phyloP scores from a whole-genome alignment of 2,329 filamentous ascomycete genomes.

The Neurospora sp. region DNA sequence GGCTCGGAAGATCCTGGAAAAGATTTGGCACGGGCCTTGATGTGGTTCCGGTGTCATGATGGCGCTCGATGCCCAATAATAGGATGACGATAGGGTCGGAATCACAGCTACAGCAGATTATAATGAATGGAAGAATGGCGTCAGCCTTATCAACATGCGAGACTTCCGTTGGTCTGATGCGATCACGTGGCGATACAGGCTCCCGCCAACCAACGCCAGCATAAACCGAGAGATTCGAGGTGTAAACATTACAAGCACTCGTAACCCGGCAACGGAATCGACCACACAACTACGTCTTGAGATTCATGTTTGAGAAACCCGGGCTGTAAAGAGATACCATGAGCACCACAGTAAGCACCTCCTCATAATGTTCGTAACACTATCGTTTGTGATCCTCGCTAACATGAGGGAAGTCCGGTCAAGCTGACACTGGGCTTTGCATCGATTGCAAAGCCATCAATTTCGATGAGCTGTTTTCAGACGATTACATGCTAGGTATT shows the following conservation, averaged over 20 bases:
- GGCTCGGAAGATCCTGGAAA: background rate
- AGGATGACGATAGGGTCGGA: background rate
- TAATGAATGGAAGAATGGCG: background rate
- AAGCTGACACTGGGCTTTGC: background rate
- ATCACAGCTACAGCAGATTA: background rate
- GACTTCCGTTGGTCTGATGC: background rate
- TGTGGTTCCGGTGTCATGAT: background rate
- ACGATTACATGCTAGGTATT: accelerated
- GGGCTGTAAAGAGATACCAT: background rate
- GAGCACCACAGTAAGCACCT: background rate
- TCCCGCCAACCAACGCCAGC: background rate
- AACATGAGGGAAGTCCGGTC: background rate
- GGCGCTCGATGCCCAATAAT: background rate
- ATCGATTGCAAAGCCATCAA: background rate
- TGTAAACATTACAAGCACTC: background rate
- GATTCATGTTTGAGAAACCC: background rate
- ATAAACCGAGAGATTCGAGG: background rate
- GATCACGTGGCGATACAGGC: background rate
- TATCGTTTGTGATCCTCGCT: background rate
- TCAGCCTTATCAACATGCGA: background rate
- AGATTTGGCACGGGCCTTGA: background rate
- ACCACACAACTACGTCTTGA: background rate
- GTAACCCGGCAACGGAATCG: background rate
- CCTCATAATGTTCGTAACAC: background rate
- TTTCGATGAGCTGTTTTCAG: background rate